Evolutionary conservation across 768 basidiomycete species (phyloP).

Genomic region (Boletus reticuloceps): DNA sequence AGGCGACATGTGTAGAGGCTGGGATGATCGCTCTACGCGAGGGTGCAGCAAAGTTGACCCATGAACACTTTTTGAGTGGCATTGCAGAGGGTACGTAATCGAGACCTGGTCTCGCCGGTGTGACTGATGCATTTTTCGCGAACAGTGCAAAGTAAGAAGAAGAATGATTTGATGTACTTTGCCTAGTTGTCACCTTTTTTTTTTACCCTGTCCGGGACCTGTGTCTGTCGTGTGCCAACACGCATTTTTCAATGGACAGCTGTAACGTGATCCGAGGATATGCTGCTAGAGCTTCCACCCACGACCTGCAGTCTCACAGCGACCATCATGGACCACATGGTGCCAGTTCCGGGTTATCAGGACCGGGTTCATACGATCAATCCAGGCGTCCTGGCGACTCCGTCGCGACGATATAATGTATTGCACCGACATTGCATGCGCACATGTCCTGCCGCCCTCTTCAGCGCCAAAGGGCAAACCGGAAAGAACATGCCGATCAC

Average conservation of each 20-base stretch:
- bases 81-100: constrained; percentile 73
- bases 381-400: no score
- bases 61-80: constrained; percentile 95
- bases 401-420: no score
- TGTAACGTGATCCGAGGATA: neutral
- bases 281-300: neutral
- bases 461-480: no score
- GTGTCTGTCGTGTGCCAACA: no score
- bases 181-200: constrained; percentile 48
- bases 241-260: neutral
- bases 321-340: no score
- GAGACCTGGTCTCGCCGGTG: neutral
- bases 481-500: no score
- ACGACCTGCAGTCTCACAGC: no score
- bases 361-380: no score
- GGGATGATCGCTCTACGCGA: constrained; percentile 98
- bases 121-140: constrained; percentile 28
- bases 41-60: constrained; percentile 82
- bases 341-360: no score
- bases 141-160: constrained; percentile 98
- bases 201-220: neutral
- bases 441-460: no score
- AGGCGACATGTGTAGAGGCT: constrained; percentile 98
- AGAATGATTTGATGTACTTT: constrained; percentile 96
- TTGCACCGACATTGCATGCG: no score